Evolutionary conservation across 2,329 filamentous ascomycete genomes (phyloP).

Genomic region (Clonostachys rosea): DNA sequence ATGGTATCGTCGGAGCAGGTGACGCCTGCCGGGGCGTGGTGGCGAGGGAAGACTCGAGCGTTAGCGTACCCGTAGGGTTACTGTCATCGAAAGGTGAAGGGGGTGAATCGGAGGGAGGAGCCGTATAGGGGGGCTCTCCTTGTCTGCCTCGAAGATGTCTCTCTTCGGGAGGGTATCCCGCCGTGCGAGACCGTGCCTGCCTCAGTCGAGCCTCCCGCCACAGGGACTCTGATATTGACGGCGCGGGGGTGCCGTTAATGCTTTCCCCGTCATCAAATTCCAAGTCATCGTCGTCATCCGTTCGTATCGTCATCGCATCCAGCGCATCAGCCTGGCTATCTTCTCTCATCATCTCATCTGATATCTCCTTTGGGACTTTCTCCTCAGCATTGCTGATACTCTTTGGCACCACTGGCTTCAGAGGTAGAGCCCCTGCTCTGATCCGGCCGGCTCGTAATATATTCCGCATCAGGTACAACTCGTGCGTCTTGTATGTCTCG

Average conservation of each 20-base stretch:
- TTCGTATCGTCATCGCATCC: constrained; percentile 19
- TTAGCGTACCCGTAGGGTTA: background rate
- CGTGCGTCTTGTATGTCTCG: constrained; percentile 36
- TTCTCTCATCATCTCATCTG: constrained; percentile 20
- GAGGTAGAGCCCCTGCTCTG: constrained; percentile 5
- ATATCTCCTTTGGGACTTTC: constrained; percentile 23
- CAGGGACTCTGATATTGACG: constrained; percentile 3
- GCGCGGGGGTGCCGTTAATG: constrained; percentile 8
- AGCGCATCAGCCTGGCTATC: constrained; percentile 6
- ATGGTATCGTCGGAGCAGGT: background rate
- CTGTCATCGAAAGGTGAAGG: background rate
- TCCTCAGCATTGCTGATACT: constrained; percentile 19
- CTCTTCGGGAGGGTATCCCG: constrained; percentile 3
- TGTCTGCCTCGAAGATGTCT: background rate
- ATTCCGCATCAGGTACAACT: constrained; percentile 29
- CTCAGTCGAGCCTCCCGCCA: background rate
- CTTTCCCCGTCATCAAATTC: constrained; percentile 8
- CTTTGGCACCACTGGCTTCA: constrained; percentile 10
- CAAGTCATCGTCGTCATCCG: constrained; percentile 8
- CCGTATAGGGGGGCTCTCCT: background rate
- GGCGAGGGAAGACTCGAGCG: background rate
- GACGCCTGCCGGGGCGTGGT: background rate
- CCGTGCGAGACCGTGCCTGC: constrained; percentile 2
- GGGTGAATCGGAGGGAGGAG: constrained; percentile 1
- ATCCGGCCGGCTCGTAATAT: constrained; percentile 21